phyloP scores from a whole-genome alignment of 2,329 filamentous ascomycete genomes.

The Nectriaceae sp. region DNA sequence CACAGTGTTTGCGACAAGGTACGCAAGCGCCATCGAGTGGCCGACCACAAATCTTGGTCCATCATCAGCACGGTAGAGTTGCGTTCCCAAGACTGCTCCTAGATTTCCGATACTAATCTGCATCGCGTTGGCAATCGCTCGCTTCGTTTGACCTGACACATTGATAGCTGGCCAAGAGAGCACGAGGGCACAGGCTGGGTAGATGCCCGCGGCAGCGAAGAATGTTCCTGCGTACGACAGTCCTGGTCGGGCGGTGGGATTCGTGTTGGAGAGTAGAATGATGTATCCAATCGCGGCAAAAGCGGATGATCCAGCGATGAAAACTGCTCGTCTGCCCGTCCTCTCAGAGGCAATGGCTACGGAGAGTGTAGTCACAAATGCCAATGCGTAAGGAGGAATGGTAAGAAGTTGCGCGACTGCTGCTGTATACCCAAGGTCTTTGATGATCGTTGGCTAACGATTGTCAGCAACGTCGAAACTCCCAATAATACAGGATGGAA shows the following conservation, averaged over 20 bases:
- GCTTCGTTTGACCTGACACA: constrained; percentile 69
- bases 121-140: no score
- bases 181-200: constrained; percentile 63
- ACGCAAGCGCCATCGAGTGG: no score
- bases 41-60: no score
- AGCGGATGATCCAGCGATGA: constrained; percentile 64
- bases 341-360: constrained; percentile 64
- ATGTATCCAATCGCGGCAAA: constrained; percentile 66
- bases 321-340: constrained; percentile 59
- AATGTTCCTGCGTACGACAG: constrained; percentile 63
- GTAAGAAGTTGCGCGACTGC: constrained; percentile 60
- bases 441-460: constrained; percentile 60
- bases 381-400: constrained; percentile 65
- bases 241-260: constrained; percentile 50
- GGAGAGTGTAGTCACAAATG: constrained; percentile 58
- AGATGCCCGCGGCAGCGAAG: constrained; percentile 67
- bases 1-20: no score
- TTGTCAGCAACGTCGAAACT: no score
- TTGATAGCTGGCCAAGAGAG: constrained; percentile 74
- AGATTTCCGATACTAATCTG: no score
- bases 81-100: no score
- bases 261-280: constrained; percentile 55
- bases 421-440: constrained; percentile 53
- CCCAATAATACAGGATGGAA: no score
- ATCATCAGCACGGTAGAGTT: no score